Percentiles rank a stretch among this genome's conserved stretches.
Conservation (phyloP, 352 stramenopile species). For the Phytophthora cactorum region DNA sequence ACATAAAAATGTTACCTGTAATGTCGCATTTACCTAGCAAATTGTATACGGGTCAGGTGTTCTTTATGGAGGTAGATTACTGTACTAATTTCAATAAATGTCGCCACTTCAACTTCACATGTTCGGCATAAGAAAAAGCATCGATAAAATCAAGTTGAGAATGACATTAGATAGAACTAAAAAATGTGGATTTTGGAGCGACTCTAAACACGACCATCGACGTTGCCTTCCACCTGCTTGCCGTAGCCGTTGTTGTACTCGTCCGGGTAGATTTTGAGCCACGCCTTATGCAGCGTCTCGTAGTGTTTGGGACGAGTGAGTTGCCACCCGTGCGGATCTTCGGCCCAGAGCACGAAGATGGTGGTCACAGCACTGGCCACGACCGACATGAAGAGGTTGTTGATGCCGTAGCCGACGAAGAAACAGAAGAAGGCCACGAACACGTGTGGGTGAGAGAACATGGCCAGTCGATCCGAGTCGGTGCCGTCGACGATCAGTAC, state of each 20-base stretch:
- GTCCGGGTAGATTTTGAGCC: conserved; percentile 83
- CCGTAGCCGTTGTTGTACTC: conserved; percentile 87
- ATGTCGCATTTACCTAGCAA: too few species aligned
- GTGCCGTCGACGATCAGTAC: conserved; percentile 56
- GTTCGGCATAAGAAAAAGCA: too few species aligned
- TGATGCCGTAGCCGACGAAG: conserved; percentile 75
- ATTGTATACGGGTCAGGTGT: too few species aligned
- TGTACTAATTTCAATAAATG: too few species aligned
- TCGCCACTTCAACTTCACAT: too few species aligned
- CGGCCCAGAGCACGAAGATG: conserved; percentile 85
- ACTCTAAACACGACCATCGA: conserved; percentile 19
- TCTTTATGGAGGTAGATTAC: too few species aligned
- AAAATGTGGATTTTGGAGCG: too few species aligned
- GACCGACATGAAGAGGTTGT: conserved; percentile 75
- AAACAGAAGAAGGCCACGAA: conserved; percentile 80
- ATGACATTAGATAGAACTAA: too few species aligned
- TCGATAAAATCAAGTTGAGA: too few species aligned
- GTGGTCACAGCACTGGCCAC: conserved; percentile 80
- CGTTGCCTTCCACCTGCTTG: conserved; percentile 49
- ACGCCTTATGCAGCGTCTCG: conserved; percentile 71
- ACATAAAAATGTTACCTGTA: too few species aligned
- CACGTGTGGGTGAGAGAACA: conserved; percentile 71
- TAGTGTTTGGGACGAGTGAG: conserved; percentile 77
- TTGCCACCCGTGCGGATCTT: conserved; percentile 81
- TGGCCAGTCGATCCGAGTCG: conserved; percentile 58